A percentile compares a stretch with the other conserved stretches of the same genome.
These are phyloP conservation scores for Casaregolazyma lundiana DNA, from an alignment of 1,139 yeast genomes.

Conservation along the genomic window DNA sequence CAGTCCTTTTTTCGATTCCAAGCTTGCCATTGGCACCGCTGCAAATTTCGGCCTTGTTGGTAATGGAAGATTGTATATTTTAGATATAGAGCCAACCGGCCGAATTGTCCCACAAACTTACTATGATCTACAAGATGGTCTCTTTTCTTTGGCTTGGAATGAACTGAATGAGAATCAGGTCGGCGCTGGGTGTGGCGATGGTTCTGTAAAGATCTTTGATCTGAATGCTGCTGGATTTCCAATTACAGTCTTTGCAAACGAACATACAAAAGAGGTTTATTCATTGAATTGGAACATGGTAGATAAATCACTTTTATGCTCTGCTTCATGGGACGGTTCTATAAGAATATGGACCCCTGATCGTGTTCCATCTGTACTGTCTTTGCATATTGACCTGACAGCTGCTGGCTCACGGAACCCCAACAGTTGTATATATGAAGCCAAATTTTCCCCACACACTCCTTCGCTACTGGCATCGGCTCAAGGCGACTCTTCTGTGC, in stretches of 20 bases:
- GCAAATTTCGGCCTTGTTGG: constrained; percentile 95
- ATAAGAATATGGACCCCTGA: constrained; percentile 70
- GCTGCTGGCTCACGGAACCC: constrained; percentile 2
- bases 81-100: constrained; percentile 68
- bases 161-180: constrained; percentile 86
- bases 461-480: constrained; percentile 68
- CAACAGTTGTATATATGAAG: constrained; percentile 53
- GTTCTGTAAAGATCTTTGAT: constrained; percentile 78
- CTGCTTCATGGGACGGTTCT: constrained; percentile 91
- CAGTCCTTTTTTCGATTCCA: constrained; percentile 88
- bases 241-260: constrained; percentile 60
- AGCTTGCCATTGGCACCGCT: constrained; percentile 82
- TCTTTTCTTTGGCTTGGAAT: constrained; percentile 86
- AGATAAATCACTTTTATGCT: constrained; percentile 65
- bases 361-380: constrained; percentile 54
- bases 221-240: constrained; percentile 59
- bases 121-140: constrained; percentile 91
- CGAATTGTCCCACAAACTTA: constrained; percentile 48
- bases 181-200: constrained; percentile 84
- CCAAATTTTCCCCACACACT: constrained; percentile 81
- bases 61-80: constrained; percentile 72
- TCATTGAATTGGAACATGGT: constrained; percentile 82
- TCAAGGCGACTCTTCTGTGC: constrained; percentile 72
- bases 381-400: constrained; percentile 39
- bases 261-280: constrained; percentile 83